Evolutionary conservation across 768 basidiomycete genomes (phyloP), one percentile per base, ranked within the genome.

Genomic region (Mycena capillaripes): DNA sequence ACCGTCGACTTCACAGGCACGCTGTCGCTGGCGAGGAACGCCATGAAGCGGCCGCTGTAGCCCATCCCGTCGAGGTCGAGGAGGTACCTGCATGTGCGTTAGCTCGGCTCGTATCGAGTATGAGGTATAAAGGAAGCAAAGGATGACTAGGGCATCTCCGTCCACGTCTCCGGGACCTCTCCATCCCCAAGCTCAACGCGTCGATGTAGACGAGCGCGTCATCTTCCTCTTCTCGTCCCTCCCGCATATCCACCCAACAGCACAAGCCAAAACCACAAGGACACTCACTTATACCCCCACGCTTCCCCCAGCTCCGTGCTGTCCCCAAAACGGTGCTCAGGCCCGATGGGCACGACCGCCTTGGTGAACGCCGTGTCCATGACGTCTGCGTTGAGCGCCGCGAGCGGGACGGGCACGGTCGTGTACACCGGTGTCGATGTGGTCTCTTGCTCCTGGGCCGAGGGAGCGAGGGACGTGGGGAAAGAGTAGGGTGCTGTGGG

Each of bases 61-160:
- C 95, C 93, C 94, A 97, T 97, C 19, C 97, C 97, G 78, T 98
- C 97, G 67, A 99, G 82, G 81, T 98, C 97, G 72, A 97, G 82
- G 40, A 97, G 86, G 78, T 97, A 96, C 44, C 68, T 73, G 29
- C 4, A 23, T 16, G n/a, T 3, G 21, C n/a, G 50, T 36, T 32
- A 60, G 44, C 29, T 53, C 17, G 2, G 27, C 25, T 36, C 23
- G 30, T n/a, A 12, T 11, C 29, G 6, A 44, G 32, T n/a, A n/a
- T n/a, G n/a, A n/a, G n/a, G n/a, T n/a, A n/a, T n/a, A n/a, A n/a
- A n/a, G n/a, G n/a, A n/a, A n/a, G n/a, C n/a, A 27, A 36, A 30
- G 30, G 34, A 36, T 36, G 34, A 36, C 34, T 6, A 36, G 34
- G 34, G 6, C 6, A 6, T 6, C 34, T 36, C 34, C 34, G 34